Evolutionary conservation across 2,329 filamentous ascomycete species (phyloP), one percentile per base, ranked within the genome.

Genomic region (Trichoderma sp.): DNA sequence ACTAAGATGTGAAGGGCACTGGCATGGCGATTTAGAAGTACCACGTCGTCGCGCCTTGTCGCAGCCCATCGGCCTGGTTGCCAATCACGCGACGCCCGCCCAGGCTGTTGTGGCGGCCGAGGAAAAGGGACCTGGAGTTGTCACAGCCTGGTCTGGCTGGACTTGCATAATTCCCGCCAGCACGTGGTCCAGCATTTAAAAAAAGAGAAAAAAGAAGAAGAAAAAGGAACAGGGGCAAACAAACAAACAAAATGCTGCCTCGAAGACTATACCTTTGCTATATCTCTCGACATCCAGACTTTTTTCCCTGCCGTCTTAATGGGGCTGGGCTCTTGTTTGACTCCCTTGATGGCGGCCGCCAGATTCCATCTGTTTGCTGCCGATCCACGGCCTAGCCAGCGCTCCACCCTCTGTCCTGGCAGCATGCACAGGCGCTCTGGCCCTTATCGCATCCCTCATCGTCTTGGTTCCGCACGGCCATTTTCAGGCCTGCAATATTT

Each of bases 21-120:
- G 68, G 62, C 57, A 56, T 57, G 62, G 68, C 68, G 37, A 70
- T 70, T 40, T 58, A 67, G 55, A 65, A 65, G 68, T 70, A 67
- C 63, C 68, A 49, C 37, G 33, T 47, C 43, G 27, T 21, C 37
- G 43, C 61, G 40, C 61, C 65, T 68, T 68, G 61, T 60, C 60
- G 61, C 68, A 59, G 61, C 68, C 31, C 59, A 47, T 64, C 66
- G 43, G 55, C 56, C 19, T 43, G 40, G 61, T 64, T 66, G 61
- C 55, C 68, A 59, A 61, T 56, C 47, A 57, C 68, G 61, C 61
- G 61, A 53, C 58, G 60, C 60, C 58, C 24, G 43, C 27, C 66
- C 49, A 35, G 47, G 65, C 65, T 21, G 57, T 68, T 47, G 57
- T 55, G 65, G 65, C 57, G 66, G 65, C 57, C 33, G 19, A 47